A percentile compares a stretch with the other conserved stretches of the same genome.
phyloP scores from a whole-genome alignment of 2,329 filamentous ascomycete genomes.

The Hypoxylon sp. region DNA sequence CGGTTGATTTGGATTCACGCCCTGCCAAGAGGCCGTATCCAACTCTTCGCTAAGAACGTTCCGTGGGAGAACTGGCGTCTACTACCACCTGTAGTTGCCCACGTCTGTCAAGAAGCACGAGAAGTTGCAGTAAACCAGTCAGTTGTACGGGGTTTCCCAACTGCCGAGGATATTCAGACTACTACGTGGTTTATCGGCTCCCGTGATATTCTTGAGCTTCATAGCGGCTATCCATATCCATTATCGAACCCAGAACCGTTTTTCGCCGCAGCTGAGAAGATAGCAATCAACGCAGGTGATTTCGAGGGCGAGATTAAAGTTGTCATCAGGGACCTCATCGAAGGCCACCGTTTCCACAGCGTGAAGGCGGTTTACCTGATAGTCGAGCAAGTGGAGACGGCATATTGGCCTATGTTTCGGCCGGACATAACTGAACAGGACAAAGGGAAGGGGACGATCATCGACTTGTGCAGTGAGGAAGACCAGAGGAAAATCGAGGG shows the following conservation, averaged over 20 bases:
- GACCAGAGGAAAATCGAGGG: constrained; percentile 47
- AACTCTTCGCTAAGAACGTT: constrained; percentile 50
- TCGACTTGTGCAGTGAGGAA: constrained; percentile 48
- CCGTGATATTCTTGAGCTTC: constrained; percentile 50
- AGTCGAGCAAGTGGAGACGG: constrained; percentile 50
- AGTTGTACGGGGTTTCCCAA: constrained; percentile 51
- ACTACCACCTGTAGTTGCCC: constrained; percentile 46
- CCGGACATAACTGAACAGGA: constrained; percentile 50
- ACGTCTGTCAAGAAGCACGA: constrained; percentile 48
- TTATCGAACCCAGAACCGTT: constrained; percentile 52
- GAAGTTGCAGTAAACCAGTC: constrained; percentile 45
- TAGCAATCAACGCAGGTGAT: constrained; percentile 49
- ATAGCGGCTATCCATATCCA: constrained; percentile 52
- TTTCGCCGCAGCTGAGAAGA: constrained; percentile 47
- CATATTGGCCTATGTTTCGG: constrained; percentile 51
- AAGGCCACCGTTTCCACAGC: constrained; percentile 44
- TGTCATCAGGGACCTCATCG: constrained; percentile 47
- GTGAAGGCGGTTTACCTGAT: constrained; percentile 50
- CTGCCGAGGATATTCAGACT: constrained; percentile 46
- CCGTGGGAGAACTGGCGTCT: constrained; percentile 52
- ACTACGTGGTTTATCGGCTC: constrained; percentile 52
- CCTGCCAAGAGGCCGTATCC: constrained; percentile 49
- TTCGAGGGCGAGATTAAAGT: constrained; percentile 47
- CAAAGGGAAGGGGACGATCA: constrained; percentile 51
- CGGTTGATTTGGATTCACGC: constrained; percentile 49